Base-by-base conservation (phyloP, 192 early-diverging fungal species). In the Chytriomyces sp. region DNA sequence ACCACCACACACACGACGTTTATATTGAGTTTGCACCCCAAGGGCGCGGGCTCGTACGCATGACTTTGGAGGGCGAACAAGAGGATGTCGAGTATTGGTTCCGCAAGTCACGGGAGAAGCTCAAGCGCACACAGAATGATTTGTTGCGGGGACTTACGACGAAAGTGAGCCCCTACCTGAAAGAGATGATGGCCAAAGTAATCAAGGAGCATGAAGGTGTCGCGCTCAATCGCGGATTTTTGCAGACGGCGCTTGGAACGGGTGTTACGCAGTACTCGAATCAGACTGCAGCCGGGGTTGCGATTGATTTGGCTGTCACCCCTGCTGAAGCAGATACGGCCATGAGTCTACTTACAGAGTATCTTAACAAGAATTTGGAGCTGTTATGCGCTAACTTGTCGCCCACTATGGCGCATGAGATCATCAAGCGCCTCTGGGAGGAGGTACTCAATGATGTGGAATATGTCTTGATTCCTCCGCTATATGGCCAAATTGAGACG, bases 61-160 rank as follows among this genome's bases (percentile, higher is more conserved):
- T 86, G 32, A 86, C 85, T 17, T 64, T 86, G 75, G 85, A 85
- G 66, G 85, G 85, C 39, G 85, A 82, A 55, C 75, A 80, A 19
- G 85, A 86, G 63, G 85, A 86, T 66, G 83, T 86, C 8, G 85
- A 85, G 32, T 86, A 86, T 65, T 86, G 83, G 81, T 86, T 86
- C 64, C 59, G 84, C 5, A 40, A 80, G 26, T 77, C 66, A 26
- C 84, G 78, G n/a, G 83, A 86, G 33, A 53, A 79, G 38, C 73
- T 86, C n/a, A 78, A 73, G 37, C 69, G 85, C 5, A 83, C 83
- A 8, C 57, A 81, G 12, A 82, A 85, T 49, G 81, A 83, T 59
- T 81, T 86, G 39, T 44, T 83, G 4, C 73, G 85, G 2, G 64
- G 80, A 4, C 70, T 86, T 14, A 78, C 73, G 37, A 69, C 71